These are phyloP conservation scores for Blastobotrys petasosporus DNA, from an alignment of 1,139 yeast genomes.

Conservation along the genomic window DNA sequence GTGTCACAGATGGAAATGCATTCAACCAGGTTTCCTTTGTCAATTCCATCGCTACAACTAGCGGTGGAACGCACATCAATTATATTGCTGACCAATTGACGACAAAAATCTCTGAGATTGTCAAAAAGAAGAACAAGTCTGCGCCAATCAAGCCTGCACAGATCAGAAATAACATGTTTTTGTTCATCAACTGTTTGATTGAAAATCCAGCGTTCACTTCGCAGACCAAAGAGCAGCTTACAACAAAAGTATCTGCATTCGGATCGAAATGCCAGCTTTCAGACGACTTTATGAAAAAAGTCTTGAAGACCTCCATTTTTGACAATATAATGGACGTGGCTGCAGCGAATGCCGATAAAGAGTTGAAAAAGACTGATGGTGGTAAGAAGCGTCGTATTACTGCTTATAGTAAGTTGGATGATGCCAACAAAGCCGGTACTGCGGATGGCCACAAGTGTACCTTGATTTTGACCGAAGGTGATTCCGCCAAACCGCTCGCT, in stretches of 20 bases:
- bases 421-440: constrained; percentile 97
- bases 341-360: constrained; percentile 80
- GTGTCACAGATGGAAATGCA: constrained; percentile 73
- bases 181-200: constrained; percentile 85
- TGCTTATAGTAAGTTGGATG: constrained; percentile 84
- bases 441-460: constrained; percentile 89
- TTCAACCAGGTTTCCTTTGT: constrained; percentile 96
- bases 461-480: constrained; percentile 92
- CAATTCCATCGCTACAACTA: constrained; percentile 93
- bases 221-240: constrained; percentile 93
- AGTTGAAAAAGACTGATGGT: constrained; percentile 89
- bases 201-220: constrained; percentile 98
- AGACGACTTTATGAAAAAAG: constrained; percentile 67
- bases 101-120: constrained; percentile 60
- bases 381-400: constrained; percentile 85
- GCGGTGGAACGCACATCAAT: constrained; percentile 95
- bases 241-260: constrained; percentile 82
- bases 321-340: constrained; percentile 81
- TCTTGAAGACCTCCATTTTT: constrained; percentile 72
- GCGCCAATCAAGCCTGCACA: constrained; percentile 82
- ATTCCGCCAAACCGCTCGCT: constrained; percentile 89
- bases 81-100: constrained; percentile 81
- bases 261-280: constrained; percentile 76
- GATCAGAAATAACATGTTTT: constrained; percentile 81
- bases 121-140: constrained; percentile 68